Conservation (phyloP, 352 stramenopile genomes). For the Globisporangium takayamanum region DNA sequence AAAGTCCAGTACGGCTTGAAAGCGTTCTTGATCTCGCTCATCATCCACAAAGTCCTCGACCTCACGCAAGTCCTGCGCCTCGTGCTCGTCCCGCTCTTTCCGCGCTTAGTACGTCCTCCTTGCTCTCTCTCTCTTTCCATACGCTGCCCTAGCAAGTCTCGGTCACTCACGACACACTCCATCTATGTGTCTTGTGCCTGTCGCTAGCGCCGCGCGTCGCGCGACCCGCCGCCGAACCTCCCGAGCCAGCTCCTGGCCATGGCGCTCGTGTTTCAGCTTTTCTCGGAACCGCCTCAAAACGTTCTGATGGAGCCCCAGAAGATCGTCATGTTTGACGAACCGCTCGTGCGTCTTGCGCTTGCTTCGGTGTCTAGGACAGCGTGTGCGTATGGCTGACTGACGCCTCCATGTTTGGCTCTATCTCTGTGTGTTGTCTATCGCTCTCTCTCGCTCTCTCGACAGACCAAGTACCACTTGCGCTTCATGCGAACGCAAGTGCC, state of each 20-base stretch:
- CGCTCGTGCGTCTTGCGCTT: conserved; percentile 47
- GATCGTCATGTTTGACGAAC: conserved; percentile 80
- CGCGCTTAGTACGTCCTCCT: conserved; percentile 37
- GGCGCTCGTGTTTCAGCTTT: conserved; percentile 78
- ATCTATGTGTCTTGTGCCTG: not conserved
- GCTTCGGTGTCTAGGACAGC: no score
- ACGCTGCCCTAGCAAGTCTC: no score
- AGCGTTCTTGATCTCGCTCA: conserved; percentile 72
- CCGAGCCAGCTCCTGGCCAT: conserved; percentile 79
- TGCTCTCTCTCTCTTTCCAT: no score
- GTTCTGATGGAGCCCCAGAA: conserved; percentile 72
- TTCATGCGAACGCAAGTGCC: conserved; percentile 79
- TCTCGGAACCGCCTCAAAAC: conserved; percentile 79
- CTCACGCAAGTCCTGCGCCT: conserved; percentile 78
- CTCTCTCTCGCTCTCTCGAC: conserved; percentile 2
- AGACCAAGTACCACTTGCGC: conserved; percentile 84
- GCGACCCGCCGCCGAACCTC: conserved; percentile 69
- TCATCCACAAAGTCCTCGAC: conserved; percentile 84
- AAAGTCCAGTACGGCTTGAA: conserved; percentile 84
- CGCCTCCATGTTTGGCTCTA: not conserved
- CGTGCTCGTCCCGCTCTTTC: conserved; percentile 77
- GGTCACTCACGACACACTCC: not conserved
- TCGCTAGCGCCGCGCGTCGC: conserved; percentile 46
- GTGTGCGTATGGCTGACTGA: no score
- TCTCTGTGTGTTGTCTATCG: not conserved